These are phyloP conservation scores for Trichoderma oligosporum DNA, from an alignment of 2,329 filamentous ascomycete genomes.

Conservation along the genomic window DNA sequence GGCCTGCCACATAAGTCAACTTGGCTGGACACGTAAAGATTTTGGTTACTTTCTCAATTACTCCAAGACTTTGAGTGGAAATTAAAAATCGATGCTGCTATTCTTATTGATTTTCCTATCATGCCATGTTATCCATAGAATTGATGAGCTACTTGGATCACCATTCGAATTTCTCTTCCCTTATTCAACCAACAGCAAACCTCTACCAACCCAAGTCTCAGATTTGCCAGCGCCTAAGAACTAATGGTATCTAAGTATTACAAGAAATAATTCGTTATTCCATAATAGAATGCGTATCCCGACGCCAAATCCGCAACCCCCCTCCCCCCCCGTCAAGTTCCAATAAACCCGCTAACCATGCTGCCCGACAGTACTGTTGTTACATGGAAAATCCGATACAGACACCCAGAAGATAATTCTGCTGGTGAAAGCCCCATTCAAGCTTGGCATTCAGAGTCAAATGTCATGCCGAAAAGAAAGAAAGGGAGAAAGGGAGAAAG, in stretches of 20 bases:
- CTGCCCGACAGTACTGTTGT: constrained; percentile 1
- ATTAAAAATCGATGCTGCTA: no score
- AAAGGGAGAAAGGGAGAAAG: no score
- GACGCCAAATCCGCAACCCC: background rate
- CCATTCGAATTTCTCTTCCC: no score
- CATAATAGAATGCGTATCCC: constrained; percentile 1
- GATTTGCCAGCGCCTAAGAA: background rate
- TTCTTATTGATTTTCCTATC: no score
- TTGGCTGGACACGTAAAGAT: no score
- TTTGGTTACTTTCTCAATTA: no score
- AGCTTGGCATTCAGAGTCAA: background rate
- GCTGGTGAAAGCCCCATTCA: background rate
- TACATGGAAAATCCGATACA: background rate
- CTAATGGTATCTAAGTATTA: background rate
- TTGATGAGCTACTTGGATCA: no score
- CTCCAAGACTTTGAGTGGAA: no score
- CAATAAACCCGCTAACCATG: constrained; percentile 11
- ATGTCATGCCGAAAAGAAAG: no score
- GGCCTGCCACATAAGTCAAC: no score
- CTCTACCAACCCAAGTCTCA: background rate
- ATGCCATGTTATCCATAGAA: no score
- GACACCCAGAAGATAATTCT: background rate
- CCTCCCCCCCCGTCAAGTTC: background rate
- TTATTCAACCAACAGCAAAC: no score
- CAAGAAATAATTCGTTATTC: background rate